Percentiles rank a stretch among this genome's conserved stretches.
Evolutionary conservation across 1,284 basidiomycete species (phyloP).

Genomic region (Tylopilus orsonianus): DNA sequence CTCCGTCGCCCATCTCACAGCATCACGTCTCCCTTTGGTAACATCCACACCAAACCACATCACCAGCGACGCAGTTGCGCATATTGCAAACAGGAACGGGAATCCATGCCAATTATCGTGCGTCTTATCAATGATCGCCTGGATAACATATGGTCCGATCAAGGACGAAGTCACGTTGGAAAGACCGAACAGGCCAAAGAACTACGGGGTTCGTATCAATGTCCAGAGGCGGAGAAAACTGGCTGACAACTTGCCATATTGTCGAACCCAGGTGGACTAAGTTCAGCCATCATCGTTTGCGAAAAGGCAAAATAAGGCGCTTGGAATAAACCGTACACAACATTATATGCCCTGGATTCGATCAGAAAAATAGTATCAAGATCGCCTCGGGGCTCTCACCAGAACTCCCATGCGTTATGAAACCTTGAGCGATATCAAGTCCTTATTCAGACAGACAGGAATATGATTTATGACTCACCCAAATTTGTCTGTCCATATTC

Average conservation of each 20-base stretch:
- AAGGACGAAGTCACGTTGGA: constrained; percentile 81
- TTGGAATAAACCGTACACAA: constrained; percentile 54
- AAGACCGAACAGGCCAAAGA: constrained; percentile 81
- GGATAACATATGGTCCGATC: constrained; percentile 78
- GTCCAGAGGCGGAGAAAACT: background rate
- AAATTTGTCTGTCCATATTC: constrained; percentile 75
- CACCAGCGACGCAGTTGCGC: constrained; percentile 54
- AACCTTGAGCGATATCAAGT: constrained; percentile 44
- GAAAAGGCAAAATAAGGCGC: constrained; percentile 86
- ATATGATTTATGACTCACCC: constrained; percentile 46
- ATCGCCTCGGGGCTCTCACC: constrained; percentile 39
- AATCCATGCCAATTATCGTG: constrained; percentile 79
- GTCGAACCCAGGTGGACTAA: constrained; percentile 79
- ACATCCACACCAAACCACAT: constrained; percentile 3
- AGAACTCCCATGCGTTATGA: constrained; percentile 85
- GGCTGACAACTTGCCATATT: constrained; percentile 56
- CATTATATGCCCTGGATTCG: constrained; percentile 26
- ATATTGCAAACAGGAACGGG: constrained; percentile 79
- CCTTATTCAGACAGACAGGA: background rate
- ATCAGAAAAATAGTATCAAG: constrained; percentile 5
- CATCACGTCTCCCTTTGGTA: constrained; percentile 42
- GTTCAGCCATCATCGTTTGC: constrained; percentile 87
- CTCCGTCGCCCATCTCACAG: constrained; percentile 57
- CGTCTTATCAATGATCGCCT: constrained; percentile 72
- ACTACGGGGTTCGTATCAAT: constrained; percentile 46